Conservation (phyloP, 805 yeast genomes). For the Nakazawaea wickerhamii region DNA sequence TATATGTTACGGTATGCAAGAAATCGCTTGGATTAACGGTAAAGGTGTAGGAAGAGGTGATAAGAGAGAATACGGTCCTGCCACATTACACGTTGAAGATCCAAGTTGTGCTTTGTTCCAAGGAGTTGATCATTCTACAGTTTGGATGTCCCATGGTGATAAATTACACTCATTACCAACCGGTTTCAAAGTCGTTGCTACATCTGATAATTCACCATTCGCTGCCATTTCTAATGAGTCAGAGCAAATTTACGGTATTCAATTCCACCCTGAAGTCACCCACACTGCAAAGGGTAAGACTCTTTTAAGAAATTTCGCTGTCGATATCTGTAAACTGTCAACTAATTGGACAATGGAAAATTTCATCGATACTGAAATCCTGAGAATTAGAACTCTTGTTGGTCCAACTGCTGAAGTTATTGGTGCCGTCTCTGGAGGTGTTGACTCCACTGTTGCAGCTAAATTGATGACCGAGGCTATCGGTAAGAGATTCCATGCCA, state of each 20-base stretch:
- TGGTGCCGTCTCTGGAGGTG: constrained; percentile 99
- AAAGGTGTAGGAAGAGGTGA: constrained; percentile 93
- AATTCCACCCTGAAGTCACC: constrained; percentile 98
- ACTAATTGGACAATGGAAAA: constrained; percentile 98
- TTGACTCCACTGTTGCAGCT: constrained; percentile 98
- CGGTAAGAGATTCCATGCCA: constrained; percentile 98
- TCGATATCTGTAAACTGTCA: constrained; percentile 76
- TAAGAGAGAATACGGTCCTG: constrained; percentile 97
- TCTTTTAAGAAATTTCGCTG: constrained; percentile 87
- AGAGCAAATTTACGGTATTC: constrained; percentile 84
- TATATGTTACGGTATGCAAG: constrained; percentile 99
- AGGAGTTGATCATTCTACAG: constrained; percentile 90
- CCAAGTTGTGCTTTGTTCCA: constrained; percentile 64
- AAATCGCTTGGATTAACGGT: constrained; percentile 95
- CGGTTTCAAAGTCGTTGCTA: constrained; percentile 85
- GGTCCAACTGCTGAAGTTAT: constrained; percentile 98
- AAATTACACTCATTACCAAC: constrained; percentile 86
- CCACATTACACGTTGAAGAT: constrained; percentile 76
- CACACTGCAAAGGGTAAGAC: constrained; percentile 90
- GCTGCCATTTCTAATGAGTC: constrained; percentile 83
- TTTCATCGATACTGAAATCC: constrained; percentile 94
- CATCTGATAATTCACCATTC: constrained; percentile 90
- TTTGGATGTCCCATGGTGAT: constrained; percentile 99
- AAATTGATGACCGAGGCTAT: constrained; percentile 97
- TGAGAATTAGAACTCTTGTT: constrained; percentile 83